These are phyloP conservation scores for Tardiomyces depauwii DNA, from an alignment of 1,139 yeast genomes.

Conservation along the genomic window DNA sequence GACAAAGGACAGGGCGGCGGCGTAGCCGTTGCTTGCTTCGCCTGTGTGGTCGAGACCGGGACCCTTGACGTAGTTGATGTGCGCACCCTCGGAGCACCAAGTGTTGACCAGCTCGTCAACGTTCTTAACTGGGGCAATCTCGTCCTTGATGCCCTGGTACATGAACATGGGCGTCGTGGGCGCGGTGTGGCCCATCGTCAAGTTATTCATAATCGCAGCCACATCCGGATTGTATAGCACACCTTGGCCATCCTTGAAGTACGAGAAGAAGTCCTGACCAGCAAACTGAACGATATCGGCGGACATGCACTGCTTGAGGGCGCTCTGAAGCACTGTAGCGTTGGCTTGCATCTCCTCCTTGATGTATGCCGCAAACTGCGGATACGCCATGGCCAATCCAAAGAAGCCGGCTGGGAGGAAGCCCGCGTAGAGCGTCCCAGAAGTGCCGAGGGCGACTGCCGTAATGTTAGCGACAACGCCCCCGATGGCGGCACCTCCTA, in stretches of 20 bases:
- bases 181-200: conserved; percentile 9
- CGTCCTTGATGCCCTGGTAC: conserved; percentile 21
- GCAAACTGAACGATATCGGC: conserved; percentile 5
- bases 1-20: neutral
- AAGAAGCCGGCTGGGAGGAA: conserved; percentile 4
- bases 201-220: conserved; percentile 3
- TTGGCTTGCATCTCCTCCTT: conserved; percentile 7
- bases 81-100: conserved; percentile 13
- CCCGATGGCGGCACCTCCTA: conserved; percentile 19
- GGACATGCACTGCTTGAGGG: conserved; percentile 5
- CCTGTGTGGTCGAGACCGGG: neutral
- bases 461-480: conserved; percentile 14
- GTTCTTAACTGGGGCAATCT: conserved; percentile 13
- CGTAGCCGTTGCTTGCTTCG: neutral
- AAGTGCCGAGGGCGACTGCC: conserved; percentile 3
- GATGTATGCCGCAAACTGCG: conserved; percentile 1
- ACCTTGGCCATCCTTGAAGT: conserved; percentile 3
- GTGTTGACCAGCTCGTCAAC: conserved; percentile 11
- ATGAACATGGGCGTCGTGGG: conserved; percentile 18
- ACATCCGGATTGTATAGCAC: conserved; percentile 5
- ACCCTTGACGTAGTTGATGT: conserved; percentile 6
- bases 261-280: conserved; percentile 3
- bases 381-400: conserved; percentile 8
- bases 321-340: conserved; percentile 4
- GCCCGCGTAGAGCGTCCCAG: conserved; percentile 4